These are phyloP conservation scores for Coniella vitis DNA, from an alignment of 2,329 filamentous ascomycete species.

Conservation along the genomic window DNA sequence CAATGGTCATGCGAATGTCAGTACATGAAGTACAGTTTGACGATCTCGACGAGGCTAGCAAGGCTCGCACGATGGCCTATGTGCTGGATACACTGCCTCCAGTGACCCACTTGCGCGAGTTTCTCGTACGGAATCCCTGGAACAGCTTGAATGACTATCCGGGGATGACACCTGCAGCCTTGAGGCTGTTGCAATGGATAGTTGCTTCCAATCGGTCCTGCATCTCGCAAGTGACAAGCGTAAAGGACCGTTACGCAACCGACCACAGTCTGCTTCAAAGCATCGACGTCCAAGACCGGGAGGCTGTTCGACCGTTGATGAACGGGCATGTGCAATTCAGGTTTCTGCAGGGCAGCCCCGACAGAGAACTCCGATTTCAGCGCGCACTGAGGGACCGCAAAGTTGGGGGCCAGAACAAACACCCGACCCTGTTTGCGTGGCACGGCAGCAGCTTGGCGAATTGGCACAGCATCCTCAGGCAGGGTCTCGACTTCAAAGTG, in stretches of 20 bases:
- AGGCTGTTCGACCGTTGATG: conserved; percentile 55
- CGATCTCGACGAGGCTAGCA: conserved; percentile 36
- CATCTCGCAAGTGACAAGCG: conserved; percentile 60
- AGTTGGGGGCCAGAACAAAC: not conserved
- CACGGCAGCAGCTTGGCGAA: conserved; percentile 45
- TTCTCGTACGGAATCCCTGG: conserved; percentile 35
- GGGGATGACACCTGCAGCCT: conserved; percentile 56
- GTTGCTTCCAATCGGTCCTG: conserved; percentile 84
- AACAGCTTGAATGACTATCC: conserved; percentile 37
- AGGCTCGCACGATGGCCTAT: conserved; percentile 44
- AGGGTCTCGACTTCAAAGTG: conserved; percentile 67
- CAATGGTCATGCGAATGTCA: conserved; percentile 19
- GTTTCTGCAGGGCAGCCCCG: conserved; percentile 80
- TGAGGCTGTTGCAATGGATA: conserved; percentile 75
- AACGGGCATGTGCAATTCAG: conserved; percentile 70
- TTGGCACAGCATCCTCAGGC: conserved; percentile 72
- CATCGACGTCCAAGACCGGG: conserved; percentile 29
- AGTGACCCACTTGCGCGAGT: conserved; percentile 49
- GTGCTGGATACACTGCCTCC: conserved; percentile 54
- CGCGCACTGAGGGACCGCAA: conserved; percentile 44
- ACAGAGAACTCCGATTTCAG: conserved; percentile 74
- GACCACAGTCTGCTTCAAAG: conserved; percentile 30
- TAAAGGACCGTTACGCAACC: not conserved
- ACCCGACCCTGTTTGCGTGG: conserved; percentile 24
- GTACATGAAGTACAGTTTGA: conserved; percentile 54